These are phyloP conservation scores for Pseudofabraea citricarpa DNA, from an alignment of 2,329 filamentous ascomycete genomes.

Conservation along the genomic window DNA sequence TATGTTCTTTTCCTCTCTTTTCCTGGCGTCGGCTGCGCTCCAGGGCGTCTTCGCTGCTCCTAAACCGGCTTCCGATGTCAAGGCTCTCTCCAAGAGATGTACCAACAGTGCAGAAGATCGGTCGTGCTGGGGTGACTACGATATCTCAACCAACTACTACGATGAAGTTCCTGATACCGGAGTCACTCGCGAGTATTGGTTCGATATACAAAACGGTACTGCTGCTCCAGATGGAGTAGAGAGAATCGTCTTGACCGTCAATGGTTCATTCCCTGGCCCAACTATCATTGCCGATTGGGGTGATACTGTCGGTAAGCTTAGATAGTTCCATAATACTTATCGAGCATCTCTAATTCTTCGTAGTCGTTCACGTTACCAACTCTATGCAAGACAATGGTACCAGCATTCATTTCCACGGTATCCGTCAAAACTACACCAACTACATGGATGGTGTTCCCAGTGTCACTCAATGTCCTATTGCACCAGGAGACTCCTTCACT, in stretches of 20 bases:
- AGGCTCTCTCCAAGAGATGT: background rate
- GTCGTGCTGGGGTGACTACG: conserved; percentile 39
- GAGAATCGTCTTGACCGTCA: conserved; percentile 22
- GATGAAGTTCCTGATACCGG: conserved; percentile 31
- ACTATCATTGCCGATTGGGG: conserved; percentile 29
- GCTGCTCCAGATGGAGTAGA: conserved; percentile 22
- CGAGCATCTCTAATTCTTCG: too few species aligned
- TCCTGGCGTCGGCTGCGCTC: background rate
- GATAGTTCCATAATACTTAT: too few species aligned
- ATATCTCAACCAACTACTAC: conserved; percentile 36
- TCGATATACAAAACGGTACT: conserved; percentile 9
- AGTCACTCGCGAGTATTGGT: conserved; percentile 37
- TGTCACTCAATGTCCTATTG: conserved; percentile 58
- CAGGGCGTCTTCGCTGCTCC: background rate
- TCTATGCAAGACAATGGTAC: conserved; percentile 29
- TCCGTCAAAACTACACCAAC: conserved; percentile 33
- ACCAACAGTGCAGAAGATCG: conserved; percentile 7
- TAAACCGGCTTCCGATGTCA: too few species aligned
- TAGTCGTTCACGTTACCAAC: background rate
- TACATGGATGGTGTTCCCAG: conserved; percentile 36
- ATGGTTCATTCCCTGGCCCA: conserved; percentile 27
- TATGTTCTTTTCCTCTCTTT: background rate
- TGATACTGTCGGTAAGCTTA: conserved; percentile 31
- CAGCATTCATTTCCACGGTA: conserved; percentile 39
- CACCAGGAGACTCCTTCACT: conserved; percentile 31